phyloP scores from a whole-genome alignment of 2,329 filamentous ascomycete genomes.

The Samsoniella hepiali region DNA sequence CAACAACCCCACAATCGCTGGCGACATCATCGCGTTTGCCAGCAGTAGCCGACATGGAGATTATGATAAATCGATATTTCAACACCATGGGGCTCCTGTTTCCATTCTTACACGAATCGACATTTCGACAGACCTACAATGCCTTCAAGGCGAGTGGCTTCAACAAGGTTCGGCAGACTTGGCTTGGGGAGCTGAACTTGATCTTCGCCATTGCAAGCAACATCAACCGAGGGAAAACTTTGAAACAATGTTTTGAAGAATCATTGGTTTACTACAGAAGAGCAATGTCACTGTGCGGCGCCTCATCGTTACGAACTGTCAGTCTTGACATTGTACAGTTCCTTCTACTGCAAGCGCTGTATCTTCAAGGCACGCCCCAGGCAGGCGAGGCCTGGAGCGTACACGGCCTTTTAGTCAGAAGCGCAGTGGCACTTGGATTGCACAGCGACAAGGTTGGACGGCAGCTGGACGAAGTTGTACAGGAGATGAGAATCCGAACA shows the following conservation, averaged over 20 bases:
- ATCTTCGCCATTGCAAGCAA: slow-evolving; percentile 47
- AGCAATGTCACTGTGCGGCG: slow-evolving; percentile 42
- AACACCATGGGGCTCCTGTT: slow-evolving; percentile 29
- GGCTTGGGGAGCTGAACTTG: slow-evolving; percentile 50
- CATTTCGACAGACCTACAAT: slow-evolving; percentile 26
- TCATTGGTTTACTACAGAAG: slow-evolving; percentile 46
- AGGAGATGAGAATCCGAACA: slow-evolving; percentile 45
- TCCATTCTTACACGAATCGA: slow-evolving; percentile 29
- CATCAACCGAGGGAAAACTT: slow-evolving; percentile 30
- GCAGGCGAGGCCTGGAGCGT: slow-evolving; percentile 53
- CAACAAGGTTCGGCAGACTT: slow-evolving; percentile 41
- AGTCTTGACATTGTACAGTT: slow-evolving; percentile 49
- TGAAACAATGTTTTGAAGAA: slow-evolving; percentile 35
- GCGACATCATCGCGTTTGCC: slow-evolving; percentile 20
- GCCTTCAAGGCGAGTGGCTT: slow-evolving; percentile 24
- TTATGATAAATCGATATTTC: slow-evolving; percentile 27
- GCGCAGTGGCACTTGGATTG: slow-evolving; percentile 49
- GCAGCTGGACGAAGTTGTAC: slow-evolving; percentile 38
- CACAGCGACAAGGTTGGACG: slow-evolving; percentile 41
- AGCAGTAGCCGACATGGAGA: slow-evolving; percentile 20
- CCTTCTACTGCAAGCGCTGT: slow-evolving; percentile 47
- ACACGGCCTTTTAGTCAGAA: slow-evolving; percentile 50
- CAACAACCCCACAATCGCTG: neutral
- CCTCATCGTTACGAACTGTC: slow-evolving; percentile 37
- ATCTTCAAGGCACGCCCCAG: slow-evolving; percentile 52